phyloP scores from a whole-genome alignment of 2,329 filamentous ascomycete genomes.

The Cladophialophora yegresii region DNA sequence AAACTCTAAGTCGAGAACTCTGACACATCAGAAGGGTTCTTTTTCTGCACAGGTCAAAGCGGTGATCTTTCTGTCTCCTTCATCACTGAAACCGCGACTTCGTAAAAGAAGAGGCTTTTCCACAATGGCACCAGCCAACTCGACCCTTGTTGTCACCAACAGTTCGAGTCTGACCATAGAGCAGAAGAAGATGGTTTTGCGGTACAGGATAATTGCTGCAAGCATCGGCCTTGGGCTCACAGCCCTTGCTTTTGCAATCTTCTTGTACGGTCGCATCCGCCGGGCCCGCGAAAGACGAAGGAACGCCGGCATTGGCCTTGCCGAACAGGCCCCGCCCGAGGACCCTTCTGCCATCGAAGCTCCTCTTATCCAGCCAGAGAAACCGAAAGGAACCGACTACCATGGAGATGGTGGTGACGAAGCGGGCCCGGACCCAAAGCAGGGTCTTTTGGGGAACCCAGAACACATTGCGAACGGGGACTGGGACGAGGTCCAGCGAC shows the following conservation, averaged over 20 bases:
- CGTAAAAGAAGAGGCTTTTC: neutral
- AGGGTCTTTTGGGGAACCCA: neutral
- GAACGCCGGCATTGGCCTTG: neutral
- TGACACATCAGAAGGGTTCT: neutral
- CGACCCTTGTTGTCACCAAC: neutral
- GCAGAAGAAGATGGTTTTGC: neutral
- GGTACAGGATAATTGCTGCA: neutral
- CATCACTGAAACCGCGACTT: neutral
- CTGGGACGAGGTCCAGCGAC: constrained; percentile 2
- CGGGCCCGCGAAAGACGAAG: neutral
- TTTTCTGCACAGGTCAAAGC: neutral
- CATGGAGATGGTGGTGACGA: neutral
- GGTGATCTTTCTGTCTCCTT: neutral
- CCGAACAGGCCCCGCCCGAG: neutral
- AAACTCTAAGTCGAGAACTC: neutral
- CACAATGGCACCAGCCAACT: neutral
- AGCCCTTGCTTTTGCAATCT: neutral
- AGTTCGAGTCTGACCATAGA: neutral
- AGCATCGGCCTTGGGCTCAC: neutral
- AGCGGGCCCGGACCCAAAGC: neutral
- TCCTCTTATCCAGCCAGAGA: neutral
- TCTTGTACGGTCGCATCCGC: neutral
- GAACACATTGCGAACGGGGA: neutral
- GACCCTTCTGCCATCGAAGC: neutral
- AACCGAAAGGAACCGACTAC: neutral